Base-by-base conservation (phyloP, 805 yeast species). In the Ogataea dorogensis region DNA sequence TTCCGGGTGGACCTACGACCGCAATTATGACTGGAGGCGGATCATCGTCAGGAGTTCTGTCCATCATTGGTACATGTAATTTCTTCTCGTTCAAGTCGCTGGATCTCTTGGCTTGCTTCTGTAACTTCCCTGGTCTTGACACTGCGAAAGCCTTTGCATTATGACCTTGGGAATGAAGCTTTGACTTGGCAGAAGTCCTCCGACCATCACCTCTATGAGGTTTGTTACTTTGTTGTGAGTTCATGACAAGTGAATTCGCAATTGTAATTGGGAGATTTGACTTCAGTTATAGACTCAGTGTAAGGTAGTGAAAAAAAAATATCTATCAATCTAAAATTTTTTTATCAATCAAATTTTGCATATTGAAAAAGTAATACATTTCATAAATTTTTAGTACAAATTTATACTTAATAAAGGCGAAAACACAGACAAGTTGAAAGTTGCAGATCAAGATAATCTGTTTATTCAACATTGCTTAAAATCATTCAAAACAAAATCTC, bases 1-100 rank as follows among this genome's bases (percentile, higher is more conserved):
- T 93, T 11, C 99, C 99, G 7, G 96, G 95, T 9, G 99, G 99
- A 0, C 99, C 99, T 9, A 93, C 96, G 6, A 93, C 95, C 0
- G 96, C 96, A 16, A 93, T 87, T 38, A 93, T 80, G 15, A 93
- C 82, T 26, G 99, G 99, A 14, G 97, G 97, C 4, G 98, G 96
- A 50, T 86, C 94, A 54, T 91, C 96, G 39, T 91, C 98, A 0
- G 98, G 97, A 0, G 97, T 88, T 50, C 98, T 72, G 59, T 93
- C 95, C 33, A 93, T 83, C 97, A 93, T 89, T 11, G 98, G 98
- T 14, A 89, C 97, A 68, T 93, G 98, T 56, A 84, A 73, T 55
- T 81, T 84, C 55, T 75, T 81, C 60, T 93, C 98, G 44, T 79
- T 73, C 36, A 76, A 49, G 71, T 93, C 99, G 46, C 83, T 83